Percentiles rank a stretch among this genome's conserved stretches.
Evolutionary conservation across 2,329 filamentous ascomycete species (phyloP).

Genomic region (Teratosphaeria zuluensis): DNA sequence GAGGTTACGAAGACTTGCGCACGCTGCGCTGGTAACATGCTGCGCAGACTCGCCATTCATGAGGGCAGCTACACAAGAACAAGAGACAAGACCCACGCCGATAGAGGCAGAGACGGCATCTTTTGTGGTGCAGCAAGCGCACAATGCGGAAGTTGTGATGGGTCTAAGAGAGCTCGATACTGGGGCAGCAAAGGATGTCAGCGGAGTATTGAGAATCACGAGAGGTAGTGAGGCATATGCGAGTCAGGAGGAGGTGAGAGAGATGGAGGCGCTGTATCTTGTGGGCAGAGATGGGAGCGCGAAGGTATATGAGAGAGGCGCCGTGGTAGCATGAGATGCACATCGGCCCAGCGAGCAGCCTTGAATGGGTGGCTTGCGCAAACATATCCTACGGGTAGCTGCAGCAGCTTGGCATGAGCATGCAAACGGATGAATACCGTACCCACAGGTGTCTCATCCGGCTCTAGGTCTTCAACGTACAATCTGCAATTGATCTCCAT

Average conservation of each 20-base stretch:
- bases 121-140: slow-evolving; percentile 63
- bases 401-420: not conserved
- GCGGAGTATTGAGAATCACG: slow-evolving; percentile 73
- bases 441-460: not conserved
- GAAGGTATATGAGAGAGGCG: slow-evolving; percentile 75
- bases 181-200: slow-evolving; percentile 81
- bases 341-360: not conserved
- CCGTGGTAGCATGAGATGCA: not conserved
- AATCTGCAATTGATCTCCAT: not conserved
- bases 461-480: not conserved
- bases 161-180: slow-evolving; percentile 71
- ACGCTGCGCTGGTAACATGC: slow-evolving; percentile 57
- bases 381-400: not conserved
- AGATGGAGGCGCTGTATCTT: slow-evolving; percentile 72
- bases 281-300: slow-evolving; percentile 70
- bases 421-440: not conserved
- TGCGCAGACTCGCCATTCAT: slow-evolving; percentile 68
- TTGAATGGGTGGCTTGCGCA: no score
- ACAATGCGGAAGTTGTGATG: slow-evolving; percentile 62
- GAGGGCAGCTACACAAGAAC: slow-evolving; percentile 26
- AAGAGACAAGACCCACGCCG: slow-evolving; percentile 40
- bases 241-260: slow-evolving; percentile 25
- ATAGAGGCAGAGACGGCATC: slow-evolving; percentile 62
- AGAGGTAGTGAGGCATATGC: slow-evolving; percentile 38
- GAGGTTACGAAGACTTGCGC: slow-evolving; percentile 31